These are phyloP conservation scores for Globisporangium nunn DNA, from an alignment of 352 stramenopile genomes.

Conservation along the genomic window DNA sequence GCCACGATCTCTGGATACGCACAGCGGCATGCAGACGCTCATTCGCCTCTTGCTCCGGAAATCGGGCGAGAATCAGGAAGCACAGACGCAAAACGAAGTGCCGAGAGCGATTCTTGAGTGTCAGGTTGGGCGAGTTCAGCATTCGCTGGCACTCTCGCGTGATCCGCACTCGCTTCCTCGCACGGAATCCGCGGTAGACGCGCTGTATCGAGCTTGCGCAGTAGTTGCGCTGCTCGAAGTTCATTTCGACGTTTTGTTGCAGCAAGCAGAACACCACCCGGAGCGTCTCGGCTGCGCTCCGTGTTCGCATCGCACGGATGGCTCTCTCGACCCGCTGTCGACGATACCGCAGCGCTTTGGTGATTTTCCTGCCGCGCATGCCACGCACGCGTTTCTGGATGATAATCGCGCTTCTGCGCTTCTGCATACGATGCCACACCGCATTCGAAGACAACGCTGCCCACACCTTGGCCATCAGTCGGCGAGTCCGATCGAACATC, in stretches of 20 bases:
- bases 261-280: conserved; percentile 25
- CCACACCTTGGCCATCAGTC: conserved; percentile 26
- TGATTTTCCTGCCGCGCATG: conserved; percentile 26
- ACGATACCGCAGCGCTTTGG: conserved; percentile 28
- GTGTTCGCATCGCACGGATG: conserved; percentile 24
- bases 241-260: conserved; percentile 25
- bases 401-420: conserved; percentile 28
- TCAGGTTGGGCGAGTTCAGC: conserved; percentile 21
- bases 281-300: conserved; percentile 27
- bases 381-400: conserved; percentile 48
- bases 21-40: conserved; percentile 13
- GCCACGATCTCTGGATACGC: conserved; percentile 40
- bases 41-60: conserved; percentile 24
- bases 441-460: conserved; percentile 35
- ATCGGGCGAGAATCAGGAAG: conserved; percentile 36
- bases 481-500: conserved; percentile 26
- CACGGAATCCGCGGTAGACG: conserved; percentile 35
- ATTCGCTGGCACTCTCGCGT: conserved; percentile 33
- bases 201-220: conserved; percentile 32
- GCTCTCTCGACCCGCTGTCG: conserved; percentile 27
- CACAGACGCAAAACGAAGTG: conserved; percentile 44
- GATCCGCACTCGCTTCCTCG: conserved; percentile 26
- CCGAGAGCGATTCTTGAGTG: conserved; percentile 26
- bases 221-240: conserved; percentile 14
- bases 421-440: conserved; percentile 38